These are phyloP conservation scores for Combretum micranthum DNA, from an alignment of 345 rosid genomes.

Conservation along the genomic window DNA sequence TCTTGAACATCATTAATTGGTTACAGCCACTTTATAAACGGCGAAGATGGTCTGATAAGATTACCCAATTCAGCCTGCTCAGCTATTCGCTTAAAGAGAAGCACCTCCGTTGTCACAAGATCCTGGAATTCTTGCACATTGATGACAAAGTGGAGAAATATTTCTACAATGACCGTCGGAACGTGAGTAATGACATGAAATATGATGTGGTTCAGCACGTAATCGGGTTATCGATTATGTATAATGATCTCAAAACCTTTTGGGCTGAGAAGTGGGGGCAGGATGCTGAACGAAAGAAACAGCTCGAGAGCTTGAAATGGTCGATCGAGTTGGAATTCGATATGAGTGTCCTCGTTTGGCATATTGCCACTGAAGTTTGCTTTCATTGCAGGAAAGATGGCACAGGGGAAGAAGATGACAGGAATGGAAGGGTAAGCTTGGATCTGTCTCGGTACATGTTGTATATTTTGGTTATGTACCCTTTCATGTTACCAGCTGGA, in stretches of 20 bases:
- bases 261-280: neutral
- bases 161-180: neutral
- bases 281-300: neutral
- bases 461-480: conserved; percentile 5
- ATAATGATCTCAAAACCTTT: neutral
- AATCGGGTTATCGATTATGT: too few species aligned
- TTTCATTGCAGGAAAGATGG: neutral
- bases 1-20: neutral
- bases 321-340: conserved; percentile 5
- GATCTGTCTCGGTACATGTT: conserved; percentile 8
- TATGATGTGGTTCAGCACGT: too few species aligned
- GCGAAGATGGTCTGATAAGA: neutral
- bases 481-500: conserved; percentile 4
- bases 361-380: conserved; percentile 5
- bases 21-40: neutral
- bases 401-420: neutral
- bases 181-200: neutral
- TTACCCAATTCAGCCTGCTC: neutral
- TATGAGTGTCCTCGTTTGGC: conserved; percentile 8
- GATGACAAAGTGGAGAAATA: too few species aligned
- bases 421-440: neutral
- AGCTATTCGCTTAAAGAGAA: neutral
- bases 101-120: neutral
- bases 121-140: too few species aligned
- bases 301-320: conserved; percentile 2